phyloP scores from a whole-genome alignment of 805 yeast species.

The Diddensiella caesifluorescens region DNA sequence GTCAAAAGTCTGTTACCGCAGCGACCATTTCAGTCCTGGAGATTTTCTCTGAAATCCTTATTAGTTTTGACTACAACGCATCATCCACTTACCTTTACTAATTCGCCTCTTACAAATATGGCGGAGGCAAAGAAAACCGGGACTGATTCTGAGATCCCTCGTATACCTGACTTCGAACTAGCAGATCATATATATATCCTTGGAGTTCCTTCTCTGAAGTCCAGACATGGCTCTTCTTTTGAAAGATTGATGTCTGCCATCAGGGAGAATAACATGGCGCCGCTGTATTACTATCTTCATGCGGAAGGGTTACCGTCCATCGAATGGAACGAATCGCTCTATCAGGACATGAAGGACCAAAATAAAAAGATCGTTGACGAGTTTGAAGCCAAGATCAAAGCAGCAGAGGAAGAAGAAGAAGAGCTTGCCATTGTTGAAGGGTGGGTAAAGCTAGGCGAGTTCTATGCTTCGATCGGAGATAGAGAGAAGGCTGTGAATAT shows the following conservation, averaged over 20 bases:
- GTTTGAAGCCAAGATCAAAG: constrained; percentile 40
- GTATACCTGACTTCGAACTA: constrained; percentile 70
- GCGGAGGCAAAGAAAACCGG: constrained; percentile 1
- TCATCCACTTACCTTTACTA: too few species aligned
- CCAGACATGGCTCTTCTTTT: constrained; percentile 40
- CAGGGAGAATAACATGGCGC: constrained; percentile 62
- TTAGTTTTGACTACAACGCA: too few species aligned
- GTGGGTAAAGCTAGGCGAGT: constrained; percentile 79
- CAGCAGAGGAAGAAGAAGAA: constrained; percentile 72
- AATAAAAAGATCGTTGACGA: constrained; percentile 53
- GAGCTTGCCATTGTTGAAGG: constrained; percentile 74
- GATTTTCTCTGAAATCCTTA: too few species aligned
- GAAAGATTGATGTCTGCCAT: constrained; percentile 50
- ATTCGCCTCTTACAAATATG: too few species aligned
- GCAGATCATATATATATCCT: constrained; percentile 76
- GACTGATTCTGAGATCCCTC: constrained; percentile 11
- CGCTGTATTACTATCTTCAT: constrained; percentile 69
- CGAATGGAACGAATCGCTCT: constrained; percentile 58
- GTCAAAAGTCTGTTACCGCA: too few species aligned
- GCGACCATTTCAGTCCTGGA: too few species aligned
- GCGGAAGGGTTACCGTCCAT: constrained; percentile 39
- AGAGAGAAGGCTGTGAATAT: constrained; percentile 60
- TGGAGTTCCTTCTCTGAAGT: constrained; percentile 36
- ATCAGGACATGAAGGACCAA: constrained; percentile 42
- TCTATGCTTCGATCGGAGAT: constrained; percentile 82